A percentile compares a stretch with the other conserved stretches of the same genome.
Evolutionary conservation across 2,329 filamentous ascomycete species (phyloP).

Genomic region (Metarhizium anisopliae): DNA sequence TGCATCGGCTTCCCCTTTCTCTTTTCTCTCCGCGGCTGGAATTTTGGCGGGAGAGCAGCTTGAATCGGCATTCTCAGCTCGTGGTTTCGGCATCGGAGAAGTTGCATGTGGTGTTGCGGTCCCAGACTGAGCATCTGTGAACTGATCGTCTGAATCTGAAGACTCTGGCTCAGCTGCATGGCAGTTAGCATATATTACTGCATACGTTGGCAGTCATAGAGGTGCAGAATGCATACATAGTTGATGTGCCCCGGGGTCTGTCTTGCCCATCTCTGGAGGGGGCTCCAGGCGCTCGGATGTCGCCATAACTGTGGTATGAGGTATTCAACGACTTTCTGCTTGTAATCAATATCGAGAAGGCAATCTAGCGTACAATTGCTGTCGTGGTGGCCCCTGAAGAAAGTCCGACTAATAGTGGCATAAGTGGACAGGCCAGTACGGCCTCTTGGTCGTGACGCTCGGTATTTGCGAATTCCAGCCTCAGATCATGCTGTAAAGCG

Average conservation of each 20-base stretch:
- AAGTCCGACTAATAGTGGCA: background rate
- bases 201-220: background rate
- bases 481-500: too few species aligned
- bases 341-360: background rate
- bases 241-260: constrained; percentile 52
- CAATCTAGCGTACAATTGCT: background rate
- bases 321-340: background rate
- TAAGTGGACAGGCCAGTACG: background rate
- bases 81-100: constrained; percentile 49
- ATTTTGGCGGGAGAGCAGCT: constrained; percentile 47
- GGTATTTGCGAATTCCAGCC: too few species aligned
- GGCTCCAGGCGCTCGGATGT: constrained; percentile 21
- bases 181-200: constrained; percentile 14
- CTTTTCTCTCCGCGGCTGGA: constrained; percentile 50
- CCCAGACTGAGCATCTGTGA: constrained; percentile 55
- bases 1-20: constrained; percentile 47
- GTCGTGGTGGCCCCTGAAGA: background rate
- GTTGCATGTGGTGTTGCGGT: constrained; percentile 30
- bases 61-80: constrained; percentile 50
- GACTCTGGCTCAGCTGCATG: constrained; percentile 28
- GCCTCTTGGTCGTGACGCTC: too few species aligned
- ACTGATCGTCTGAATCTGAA: constrained; percentile 62
- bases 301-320: constrained; percentile 16
- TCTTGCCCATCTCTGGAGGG: constrained; percentile 22
- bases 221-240: constrained; percentile 32